Evolutionary conservation across 2,329 filamentous ascomycete species (phyloP).

Genomic region (Diaporthe aspalathi): DNA sequence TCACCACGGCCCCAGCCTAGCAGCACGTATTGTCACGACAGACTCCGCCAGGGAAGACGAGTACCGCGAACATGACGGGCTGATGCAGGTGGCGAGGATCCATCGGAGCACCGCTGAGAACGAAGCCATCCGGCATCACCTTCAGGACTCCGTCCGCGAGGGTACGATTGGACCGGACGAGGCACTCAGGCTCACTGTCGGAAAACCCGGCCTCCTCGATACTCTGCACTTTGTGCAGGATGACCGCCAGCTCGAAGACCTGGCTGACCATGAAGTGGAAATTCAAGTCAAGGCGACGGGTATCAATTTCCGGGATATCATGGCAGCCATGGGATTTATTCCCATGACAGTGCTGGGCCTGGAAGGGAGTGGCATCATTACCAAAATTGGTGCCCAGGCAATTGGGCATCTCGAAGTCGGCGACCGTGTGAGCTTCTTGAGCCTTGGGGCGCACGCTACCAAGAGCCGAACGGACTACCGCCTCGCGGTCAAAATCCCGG

Average conservation of each 20-base stretch:
- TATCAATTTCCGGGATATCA: conserved; percentile 15
- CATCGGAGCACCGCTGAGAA: conserved; percentile 33
- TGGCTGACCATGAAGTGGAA: neutral
- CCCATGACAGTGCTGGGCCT: neutral
- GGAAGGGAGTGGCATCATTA: conserved; percentile 19
- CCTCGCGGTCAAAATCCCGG: conserved; percentile 36
- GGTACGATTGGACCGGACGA: conserved; percentile 30
- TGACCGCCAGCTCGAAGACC: neutral
- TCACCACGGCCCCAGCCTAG: conserved; percentile 24
- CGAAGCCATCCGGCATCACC: conserved; percentile 34
- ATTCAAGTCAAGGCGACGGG: neutral
- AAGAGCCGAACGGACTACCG: conserved; percentile 8
- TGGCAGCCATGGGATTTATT: conserved; percentile 26
- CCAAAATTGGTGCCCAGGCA: neutral
- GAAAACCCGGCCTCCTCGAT: conserved; percentile 35
- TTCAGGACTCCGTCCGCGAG: conserved; percentile 28
- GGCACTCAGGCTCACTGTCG: conserved; percentile 34
- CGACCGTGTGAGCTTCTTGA: conserved; percentile 30
- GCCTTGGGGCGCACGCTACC: conserved; percentile 28
- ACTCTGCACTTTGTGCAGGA: conserved; percentile 35
- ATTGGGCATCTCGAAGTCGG: neutral
- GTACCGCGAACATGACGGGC: conserved; percentile 32
- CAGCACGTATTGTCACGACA: conserved; percentile 27
- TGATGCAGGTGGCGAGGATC: conserved; percentile 32
- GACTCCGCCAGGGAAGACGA: conserved; percentile 27